A percentile compares a stretch with the other conserved stretches of the same genome.
Evolutionary conservation across 192 early-diverging fungal species (phyloP).

Genomic region (Rhizoclosmatium sp.): DNA sequence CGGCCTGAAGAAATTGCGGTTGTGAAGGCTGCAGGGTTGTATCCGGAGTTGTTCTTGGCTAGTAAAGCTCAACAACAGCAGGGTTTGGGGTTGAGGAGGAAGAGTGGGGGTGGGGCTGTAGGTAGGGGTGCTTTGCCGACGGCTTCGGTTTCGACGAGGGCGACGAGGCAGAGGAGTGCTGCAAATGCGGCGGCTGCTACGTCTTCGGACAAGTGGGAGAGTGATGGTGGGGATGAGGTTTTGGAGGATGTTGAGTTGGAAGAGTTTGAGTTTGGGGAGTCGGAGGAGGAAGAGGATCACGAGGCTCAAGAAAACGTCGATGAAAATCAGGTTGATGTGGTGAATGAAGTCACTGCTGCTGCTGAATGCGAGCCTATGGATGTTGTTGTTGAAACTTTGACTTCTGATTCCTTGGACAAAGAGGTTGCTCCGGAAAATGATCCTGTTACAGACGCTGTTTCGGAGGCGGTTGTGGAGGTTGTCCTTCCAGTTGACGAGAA

Average conservation of each 20-base stretch:
- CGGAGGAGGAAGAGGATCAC: neutral
- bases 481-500: no score
- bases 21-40: neutral
- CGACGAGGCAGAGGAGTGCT: neutral
- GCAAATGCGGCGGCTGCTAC: neutral
- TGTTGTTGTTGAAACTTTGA: neutral
- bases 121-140: neutral
- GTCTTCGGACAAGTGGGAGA: neutral
- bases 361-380: neutral
- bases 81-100: no score
- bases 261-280: neutral
- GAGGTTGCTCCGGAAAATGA: neutral
- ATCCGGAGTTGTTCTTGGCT: no score
- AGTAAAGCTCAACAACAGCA: no score
- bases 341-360: no score
- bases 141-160: neutral
- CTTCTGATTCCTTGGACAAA: neutral
- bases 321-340: no score
- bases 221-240: neutral
- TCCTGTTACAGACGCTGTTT: neutral
- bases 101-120: no score
- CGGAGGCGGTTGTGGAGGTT: neutral
- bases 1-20: neutral
- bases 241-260: neutral
- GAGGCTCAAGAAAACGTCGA: no score